Percentiles rank a stretch among this genome's conserved stretches.
Evolutionary conservation across 2,329 filamentous ascomycete genomes (phyloP).

Genomic region (Fusarium veterinarium): DNA sequence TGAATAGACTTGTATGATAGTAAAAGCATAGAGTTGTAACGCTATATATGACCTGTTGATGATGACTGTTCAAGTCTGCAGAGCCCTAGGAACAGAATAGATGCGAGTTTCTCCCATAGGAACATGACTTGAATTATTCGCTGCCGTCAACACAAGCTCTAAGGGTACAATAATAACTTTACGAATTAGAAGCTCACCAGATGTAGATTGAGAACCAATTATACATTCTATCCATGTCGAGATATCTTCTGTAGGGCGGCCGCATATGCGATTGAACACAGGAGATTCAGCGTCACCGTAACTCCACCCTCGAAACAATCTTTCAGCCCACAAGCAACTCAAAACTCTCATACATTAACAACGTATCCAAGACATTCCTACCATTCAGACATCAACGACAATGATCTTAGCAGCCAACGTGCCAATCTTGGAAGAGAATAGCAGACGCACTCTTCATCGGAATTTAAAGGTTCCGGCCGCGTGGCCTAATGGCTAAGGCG

Average conservation of each 20-base stretch:
- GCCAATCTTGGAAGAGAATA: not conserved
- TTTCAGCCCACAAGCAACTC: too few species aligned
- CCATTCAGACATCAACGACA: not conserved
- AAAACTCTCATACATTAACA: not conserved
- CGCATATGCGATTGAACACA: not conserved
- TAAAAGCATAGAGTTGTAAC: not conserved
- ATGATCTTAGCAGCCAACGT: rapidly evolving
- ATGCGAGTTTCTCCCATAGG: not conserved
- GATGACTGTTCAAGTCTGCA: not conserved
- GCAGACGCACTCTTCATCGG: rapidly evolving
- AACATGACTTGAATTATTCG: not conserved
- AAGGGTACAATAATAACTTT: not conserved
- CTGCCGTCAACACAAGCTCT: not conserved
- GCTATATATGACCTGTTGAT: not conserved
- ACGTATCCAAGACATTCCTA: not conserved
- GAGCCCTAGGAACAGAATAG: not conserved
- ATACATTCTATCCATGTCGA: not conserved
- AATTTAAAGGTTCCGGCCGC: constrained; percentile 47
- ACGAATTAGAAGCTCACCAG: not conserved
- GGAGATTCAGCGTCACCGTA: not conserved
- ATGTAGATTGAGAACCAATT: not conserved
- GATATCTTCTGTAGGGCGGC: not conserved
- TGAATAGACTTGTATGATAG: not conserved
- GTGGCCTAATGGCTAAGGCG: constrained; percentile 59
- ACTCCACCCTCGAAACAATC: not conserved